Conservation (phyloP, 73 alveolate species). For the Symbiodinium natans region DNA sequence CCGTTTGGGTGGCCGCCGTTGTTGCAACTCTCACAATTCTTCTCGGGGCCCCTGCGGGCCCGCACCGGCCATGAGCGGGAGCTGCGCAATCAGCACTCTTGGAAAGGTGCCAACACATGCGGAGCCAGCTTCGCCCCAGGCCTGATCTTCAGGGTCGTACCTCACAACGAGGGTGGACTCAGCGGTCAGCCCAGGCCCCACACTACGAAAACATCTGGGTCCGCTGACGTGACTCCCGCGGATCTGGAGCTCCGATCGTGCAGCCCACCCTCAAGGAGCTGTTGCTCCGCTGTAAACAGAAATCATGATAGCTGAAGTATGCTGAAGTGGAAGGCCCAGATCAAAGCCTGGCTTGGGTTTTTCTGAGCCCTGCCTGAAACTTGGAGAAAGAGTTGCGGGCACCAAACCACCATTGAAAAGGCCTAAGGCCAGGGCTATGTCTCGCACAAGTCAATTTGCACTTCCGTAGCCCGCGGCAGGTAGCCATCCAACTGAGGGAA, state of each 20-base stretch:
- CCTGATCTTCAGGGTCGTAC: not conserved
- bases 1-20: not conserved
- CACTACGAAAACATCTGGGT: too few relatives aligned
- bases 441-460: not conserved
- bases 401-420: not conserved
- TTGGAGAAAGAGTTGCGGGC: slow-evolving; percentile 37
- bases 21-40: not conserved
- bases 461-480: not conserved
- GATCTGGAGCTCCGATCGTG: not conserved
- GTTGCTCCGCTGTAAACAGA: too few relatives aligned
- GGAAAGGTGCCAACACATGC: not conserved
- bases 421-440: not conserved
- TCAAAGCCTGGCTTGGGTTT: not conserved
- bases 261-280: not conserved
- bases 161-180: not conserved
- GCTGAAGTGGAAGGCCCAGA: not conserved
- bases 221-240: not conserved
- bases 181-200: too few relatives aligned
- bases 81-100: not conserved
- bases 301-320: too few relatives aligned
- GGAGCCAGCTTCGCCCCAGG: not conserved
- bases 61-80: not conserved
- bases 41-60: not conserved
- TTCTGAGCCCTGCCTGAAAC: not conserved
- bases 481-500: not conserved